phyloP scores from a whole-genome alignment of 2,329 filamentous ascomycete genomes.

The Exophiala calicioides region DNA sequence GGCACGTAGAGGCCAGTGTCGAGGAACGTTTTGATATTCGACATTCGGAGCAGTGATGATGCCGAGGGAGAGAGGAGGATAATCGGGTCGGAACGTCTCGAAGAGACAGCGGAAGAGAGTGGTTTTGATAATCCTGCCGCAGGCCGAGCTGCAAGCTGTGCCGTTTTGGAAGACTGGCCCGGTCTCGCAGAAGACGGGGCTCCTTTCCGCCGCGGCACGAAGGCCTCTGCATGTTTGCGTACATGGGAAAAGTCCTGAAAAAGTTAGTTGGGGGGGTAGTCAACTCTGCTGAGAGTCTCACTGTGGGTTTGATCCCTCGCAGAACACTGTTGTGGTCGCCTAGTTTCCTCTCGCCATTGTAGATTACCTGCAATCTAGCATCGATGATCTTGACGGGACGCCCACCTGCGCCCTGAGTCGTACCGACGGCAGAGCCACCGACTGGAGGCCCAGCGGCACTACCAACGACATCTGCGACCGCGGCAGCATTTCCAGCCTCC shows the following conservation, averaged over 20 bases:
- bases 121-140: slow-evolving; percentile 24
- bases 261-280: slow-evolving; percentile 16
- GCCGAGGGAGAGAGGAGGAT: slow-evolving; percentile 96
- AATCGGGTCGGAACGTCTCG: slow-evolving; percentile 72
- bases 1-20: slow-evolving; percentile 79
- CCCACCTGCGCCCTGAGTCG: slow-evolving; percentile 34
- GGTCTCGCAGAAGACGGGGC: slow-evolving; percentile 43
- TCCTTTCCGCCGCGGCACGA: slow-evolving; percentile 62
- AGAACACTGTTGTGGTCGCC: slow-evolving; percentile 89
- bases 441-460: slow-evolving; percentile 47
- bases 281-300: slow-evolving; percentile 47
- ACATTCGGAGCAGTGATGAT: slow-evolving; percentile 89
- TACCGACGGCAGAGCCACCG: slow-evolving; percentile 45
- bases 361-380: slow-evolving; percentile 81
- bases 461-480: slow-evolving; percentile 52
- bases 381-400: slow-evolving; percentile 71
- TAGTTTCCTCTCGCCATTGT: slow-evolving; percentile 86
- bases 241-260: slow-evolving; percentile 88
- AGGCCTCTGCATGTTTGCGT: slow-evolving; percentile 77
- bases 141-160: slow-evolving; percentile 27
- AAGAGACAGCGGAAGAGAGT: slow-evolving; percentile 32
- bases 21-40: slow-evolving; percentile 93
- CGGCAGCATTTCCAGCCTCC: slow-evolving; percentile 45
- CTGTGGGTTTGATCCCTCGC: slow-evolving; percentile 83
- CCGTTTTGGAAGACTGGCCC: slow-evolving; percentile 20